These are phyloP conservation scores for Cutaneotrichosporon curvatum DNA, from an alignment of 1,284 basidiomycete genomes.

Conservation along the genomic window DNA sequence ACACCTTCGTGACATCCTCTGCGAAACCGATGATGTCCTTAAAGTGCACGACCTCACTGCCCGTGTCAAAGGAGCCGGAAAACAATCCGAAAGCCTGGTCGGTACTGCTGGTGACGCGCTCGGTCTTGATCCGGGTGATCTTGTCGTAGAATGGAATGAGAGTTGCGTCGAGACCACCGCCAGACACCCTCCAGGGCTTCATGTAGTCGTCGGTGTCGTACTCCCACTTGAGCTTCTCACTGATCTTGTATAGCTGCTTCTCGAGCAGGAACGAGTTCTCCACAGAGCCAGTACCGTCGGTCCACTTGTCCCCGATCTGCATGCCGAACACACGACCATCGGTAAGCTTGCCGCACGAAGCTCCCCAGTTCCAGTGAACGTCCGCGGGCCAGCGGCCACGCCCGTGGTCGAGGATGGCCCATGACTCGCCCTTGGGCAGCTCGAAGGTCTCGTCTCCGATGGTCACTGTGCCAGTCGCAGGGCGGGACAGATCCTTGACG, in stretches of 20 bases:
- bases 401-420: slow-evolving; percentile 16
- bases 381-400: slow-evolving; percentile 8
- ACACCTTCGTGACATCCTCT: slow-evolving; percentile 8
- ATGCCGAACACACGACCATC: slow-evolving; percentile 8
- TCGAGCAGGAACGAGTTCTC: slow-evolving; percentile 12
- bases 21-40: slow-evolving; percentile 10
- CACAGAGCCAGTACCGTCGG: slow-evolving; percentile 11
- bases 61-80: slow-evolving; percentile 10
- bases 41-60: slow-evolving; percentile 9
- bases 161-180: slow-evolving; percentile 10
- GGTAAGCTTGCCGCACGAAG: not conserved
- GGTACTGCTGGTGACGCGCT: not conserved
- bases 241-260: slow-evolving; percentile 11
- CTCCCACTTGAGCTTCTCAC: slow-evolving; percentile 8
- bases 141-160: slow-evolving; percentile 11
- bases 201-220: slow-evolving; percentile 9
- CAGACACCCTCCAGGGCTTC: slow-evolving; percentile 8
- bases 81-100: slow-evolving; percentile 13
- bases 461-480: slow-evolving; percentile 5
- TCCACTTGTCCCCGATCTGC: slow-evolving; percentile 15
- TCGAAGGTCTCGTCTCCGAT: not conserved
- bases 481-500: slow-evolving; percentile 12
- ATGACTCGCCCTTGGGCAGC: not conserved
- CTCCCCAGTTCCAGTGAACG: slow-evolving; percentile 15
- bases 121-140: not conserved